These are phyloP conservation scores for Lactifluus piperatus DNA, from an alignment of 768 basidiomycete species.

Conservation along the genomic window DNA sequence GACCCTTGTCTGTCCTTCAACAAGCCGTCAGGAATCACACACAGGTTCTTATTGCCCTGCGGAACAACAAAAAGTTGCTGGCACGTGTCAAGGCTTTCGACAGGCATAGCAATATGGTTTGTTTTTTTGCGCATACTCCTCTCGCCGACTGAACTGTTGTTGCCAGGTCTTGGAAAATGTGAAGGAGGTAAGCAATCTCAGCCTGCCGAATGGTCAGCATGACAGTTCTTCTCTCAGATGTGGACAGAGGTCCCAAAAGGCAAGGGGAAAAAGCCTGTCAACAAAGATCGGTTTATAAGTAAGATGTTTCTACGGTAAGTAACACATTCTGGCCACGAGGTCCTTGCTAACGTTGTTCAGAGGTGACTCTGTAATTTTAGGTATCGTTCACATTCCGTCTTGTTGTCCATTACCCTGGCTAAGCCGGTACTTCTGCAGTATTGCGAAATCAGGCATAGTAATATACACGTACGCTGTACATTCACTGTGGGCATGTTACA, in stretches of 20 bases:
- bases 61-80: constrained; percentile 97
- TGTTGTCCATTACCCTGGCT: constrained; percentile 15
- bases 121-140: constrained; percentile 24
- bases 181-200: constrained; percentile 61
- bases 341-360: constrained; percentile 32
- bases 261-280: constrained; percentile 97
- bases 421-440: constrained; percentile 37
- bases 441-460: constrained; percentile 60
- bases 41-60: constrained; percentile 91
- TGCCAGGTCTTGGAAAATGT: constrained; percentile 92
- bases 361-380: constrained; percentile 95
- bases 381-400: constrained; percentile 36
- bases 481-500: too few relatives aligned
- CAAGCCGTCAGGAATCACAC: constrained; percentile 97
- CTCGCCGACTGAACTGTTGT: constrained; percentile 11
- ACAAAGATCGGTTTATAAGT: constrained; percentile 98
- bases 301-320: constrained; percentile 94
- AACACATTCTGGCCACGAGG: constrained; percentile 9
- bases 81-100: constrained; percentile 98
- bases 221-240: constrained; percentile 51
- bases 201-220: not conserved
- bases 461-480: not conserved
- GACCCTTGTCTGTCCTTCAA: constrained; percentile 92
- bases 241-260: constrained; percentile 98
- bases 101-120: constrained; percentile 96